Evolutionary conservation across 306 rosid genomes (phyloP).

Genomic region (Castanospermum australe): DNA sequence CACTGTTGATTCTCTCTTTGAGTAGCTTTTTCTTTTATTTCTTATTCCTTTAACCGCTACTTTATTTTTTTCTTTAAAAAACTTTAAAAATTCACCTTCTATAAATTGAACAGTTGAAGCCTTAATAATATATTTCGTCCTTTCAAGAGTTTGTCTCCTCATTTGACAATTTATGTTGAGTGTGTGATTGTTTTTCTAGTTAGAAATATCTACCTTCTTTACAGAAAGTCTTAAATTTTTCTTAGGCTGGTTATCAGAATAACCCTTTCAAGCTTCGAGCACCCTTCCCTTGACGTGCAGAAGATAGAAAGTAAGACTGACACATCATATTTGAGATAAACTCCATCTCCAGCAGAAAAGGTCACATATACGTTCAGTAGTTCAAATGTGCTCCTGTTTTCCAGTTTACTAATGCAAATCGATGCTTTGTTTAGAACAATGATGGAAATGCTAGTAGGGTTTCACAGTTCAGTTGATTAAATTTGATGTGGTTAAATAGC

Average conservation of each 20-base stretch:
- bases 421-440: not conserved
- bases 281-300: constrained; percentile 87
- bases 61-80: not conserved
- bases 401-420: not conserved
- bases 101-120: not conserved
- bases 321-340: constrained; percentile 26
- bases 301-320: constrained; percentile 91
- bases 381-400: constrained; percentile 16
- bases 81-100: not conserved
- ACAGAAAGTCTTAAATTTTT: not conserved
- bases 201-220: not conserved
- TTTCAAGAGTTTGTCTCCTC: constrained; percentile 15
- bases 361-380: not conserved
- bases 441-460: not conserved
- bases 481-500: not conserved
- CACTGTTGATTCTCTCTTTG: not conserved
- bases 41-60: not conserved
- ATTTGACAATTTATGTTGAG: not conserved
- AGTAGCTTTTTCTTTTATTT: not conserved
- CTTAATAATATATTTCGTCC: not conserved
- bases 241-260: constrained; percentile 73
- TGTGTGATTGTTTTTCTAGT: not conserved
- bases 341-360: not conserved
- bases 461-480: not conserved
- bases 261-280: constrained; percentile 81